Conservation (phyloP, 179 eudicot species). For the Amaranthus tricolor region DNA sequence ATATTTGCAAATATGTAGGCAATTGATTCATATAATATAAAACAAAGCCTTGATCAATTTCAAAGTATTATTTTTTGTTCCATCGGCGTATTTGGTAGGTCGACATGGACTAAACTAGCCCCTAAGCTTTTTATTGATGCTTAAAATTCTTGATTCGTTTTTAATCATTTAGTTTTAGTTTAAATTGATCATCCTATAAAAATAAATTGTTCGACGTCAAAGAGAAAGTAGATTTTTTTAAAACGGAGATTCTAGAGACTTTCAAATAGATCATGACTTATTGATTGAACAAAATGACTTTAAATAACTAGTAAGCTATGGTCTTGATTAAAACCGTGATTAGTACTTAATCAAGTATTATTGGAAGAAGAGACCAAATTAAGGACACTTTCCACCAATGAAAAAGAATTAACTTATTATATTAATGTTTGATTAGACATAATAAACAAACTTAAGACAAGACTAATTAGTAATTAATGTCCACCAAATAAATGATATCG, state of each 20-base stretch:
- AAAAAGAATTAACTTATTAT: neutral
- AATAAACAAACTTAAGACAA: constrained; percentile 3
- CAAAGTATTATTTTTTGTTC: too few relatives aligned
- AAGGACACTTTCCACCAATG: neutral
- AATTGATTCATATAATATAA: too few relatives aligned
- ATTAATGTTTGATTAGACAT: neutral
- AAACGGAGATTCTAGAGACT: too few relatives aligned
- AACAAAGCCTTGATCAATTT: too few relatives aligned
- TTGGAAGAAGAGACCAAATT: neutral
- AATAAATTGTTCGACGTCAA: neutral
- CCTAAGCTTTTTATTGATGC: too few relatives aligned
- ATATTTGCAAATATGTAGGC: too few relatives aligned
- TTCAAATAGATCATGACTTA: neutral
- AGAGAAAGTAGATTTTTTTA: too few relatives aligned
- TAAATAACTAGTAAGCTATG: neutral
- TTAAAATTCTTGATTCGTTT: too few relatives aligned
- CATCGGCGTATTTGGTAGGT: too few relatives aligned
- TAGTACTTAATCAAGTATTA: constrained; percentile 12
- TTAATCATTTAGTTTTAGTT: too few relatives aligned
- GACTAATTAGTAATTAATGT: neutral
- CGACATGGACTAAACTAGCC: too few relatives aligned
- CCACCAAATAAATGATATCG: constrained; percentile 7
- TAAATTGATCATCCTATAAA: too few relatives aligned
- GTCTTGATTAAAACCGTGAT: constrained; percentile 2
- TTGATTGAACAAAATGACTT: neutral